Percentiles rank a stretch among this genome's conserved stretches.
Evolutionary conservation across 148 eudicot species (phyloP).

Genomic region (Cornus florida): DNA sequence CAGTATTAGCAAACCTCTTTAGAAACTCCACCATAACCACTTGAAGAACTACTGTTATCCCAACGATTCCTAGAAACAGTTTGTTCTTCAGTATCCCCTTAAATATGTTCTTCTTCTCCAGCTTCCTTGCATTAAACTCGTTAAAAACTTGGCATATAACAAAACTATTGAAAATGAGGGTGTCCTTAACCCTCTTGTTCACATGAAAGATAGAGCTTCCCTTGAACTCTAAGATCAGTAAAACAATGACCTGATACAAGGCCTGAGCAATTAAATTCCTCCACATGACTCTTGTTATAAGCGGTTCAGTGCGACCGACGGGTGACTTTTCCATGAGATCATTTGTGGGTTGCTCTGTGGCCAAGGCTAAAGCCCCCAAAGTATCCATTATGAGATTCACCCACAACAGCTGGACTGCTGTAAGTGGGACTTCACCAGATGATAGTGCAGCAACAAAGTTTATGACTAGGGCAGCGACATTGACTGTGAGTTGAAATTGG

Average conservation of each 20-base stretch:
- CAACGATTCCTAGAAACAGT: constrained; percentile 26
- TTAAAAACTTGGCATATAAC: constrained; percentile 44
- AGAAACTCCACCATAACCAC: constrained; percentile 30
- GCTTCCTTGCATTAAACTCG: constrained; percentile 25
- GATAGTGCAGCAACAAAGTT: too few relatives aligned
- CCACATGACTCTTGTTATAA: constrained; percentile 44
- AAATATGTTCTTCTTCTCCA: constrained; percentile 32
- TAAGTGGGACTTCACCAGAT: too few relatives aligned
- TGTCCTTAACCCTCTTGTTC: constrained; percentile 29
- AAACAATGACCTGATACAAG: constrained; percentile 29
- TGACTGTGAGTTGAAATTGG: too few relatives aligned
- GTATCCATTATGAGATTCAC: too few relatives aligned
- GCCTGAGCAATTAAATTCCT: constrained; percentile 37
- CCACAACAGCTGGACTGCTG: too few relatives aligned
- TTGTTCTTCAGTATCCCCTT: constrained; percentile 23
- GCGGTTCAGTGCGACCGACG: constrained; percentile 38
- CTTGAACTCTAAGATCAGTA: constrained; percentile 34
- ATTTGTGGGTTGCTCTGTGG: constrained; percentile 28
- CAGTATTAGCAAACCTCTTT: constrained; percentile 30
- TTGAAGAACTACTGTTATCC: constrained; percentile 27
- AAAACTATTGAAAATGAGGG: constrained; percentile 41
- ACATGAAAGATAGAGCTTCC: constrained; percentile 27
- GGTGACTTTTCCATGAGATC: constrained; percentile 35
- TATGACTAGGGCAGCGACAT: too few relatives aligned
- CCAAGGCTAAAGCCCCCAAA: too few relatives aligned